Conservation (phyloP, 163 green algal genomes). For the Scenedesmus sp. region DNA sequence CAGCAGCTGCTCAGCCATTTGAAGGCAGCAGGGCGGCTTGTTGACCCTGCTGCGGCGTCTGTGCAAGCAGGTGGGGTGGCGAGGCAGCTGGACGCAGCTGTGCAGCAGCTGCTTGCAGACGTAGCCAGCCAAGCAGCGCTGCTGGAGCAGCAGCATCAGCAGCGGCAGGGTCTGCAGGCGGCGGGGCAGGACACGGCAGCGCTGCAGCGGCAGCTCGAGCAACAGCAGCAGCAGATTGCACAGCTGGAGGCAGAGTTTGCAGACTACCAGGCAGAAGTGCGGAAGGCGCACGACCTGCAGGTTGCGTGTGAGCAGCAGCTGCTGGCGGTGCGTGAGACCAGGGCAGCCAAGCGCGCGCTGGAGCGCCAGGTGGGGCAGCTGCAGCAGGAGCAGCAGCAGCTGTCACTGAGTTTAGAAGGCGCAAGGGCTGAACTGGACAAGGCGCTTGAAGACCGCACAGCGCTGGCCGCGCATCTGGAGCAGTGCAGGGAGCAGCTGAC, state of each 20-base stretch:
- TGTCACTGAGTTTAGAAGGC: neutral
- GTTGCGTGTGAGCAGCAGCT: neutral
- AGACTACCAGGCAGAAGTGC: neutral
- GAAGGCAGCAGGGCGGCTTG: neutral
- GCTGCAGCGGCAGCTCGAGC: slow-evolving; percentile 1
- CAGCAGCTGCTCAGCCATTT: neutral
- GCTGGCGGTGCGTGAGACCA: neutral
- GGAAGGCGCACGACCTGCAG: neutral
- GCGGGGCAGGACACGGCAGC: neutral
- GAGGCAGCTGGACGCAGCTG: slow-evolving; percentile 48
- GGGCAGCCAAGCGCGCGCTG: neutral
- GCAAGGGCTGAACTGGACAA: slow-evolving; percentile 3
- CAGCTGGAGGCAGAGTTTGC: neutral
- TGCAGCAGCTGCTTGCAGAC: slow-evolving; percentile 37
- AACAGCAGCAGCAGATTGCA: neutral
- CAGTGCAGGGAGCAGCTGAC: slow-evolving; percentile 29
- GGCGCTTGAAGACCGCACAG: neutral
- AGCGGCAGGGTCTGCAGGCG: neutral
- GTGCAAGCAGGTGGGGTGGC: neutral
- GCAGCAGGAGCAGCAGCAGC: slow-evolving; percentile 30
- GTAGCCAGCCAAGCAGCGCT: neutral
- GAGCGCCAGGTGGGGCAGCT: neutral
- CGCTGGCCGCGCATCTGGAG: neutral
- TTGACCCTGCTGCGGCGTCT: neutral
- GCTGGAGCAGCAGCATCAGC: slow-evolving; percentile 1